phyloP scores from a whole-genome alignment of 257 asterid species.

The Solanum acaule region DNA sequence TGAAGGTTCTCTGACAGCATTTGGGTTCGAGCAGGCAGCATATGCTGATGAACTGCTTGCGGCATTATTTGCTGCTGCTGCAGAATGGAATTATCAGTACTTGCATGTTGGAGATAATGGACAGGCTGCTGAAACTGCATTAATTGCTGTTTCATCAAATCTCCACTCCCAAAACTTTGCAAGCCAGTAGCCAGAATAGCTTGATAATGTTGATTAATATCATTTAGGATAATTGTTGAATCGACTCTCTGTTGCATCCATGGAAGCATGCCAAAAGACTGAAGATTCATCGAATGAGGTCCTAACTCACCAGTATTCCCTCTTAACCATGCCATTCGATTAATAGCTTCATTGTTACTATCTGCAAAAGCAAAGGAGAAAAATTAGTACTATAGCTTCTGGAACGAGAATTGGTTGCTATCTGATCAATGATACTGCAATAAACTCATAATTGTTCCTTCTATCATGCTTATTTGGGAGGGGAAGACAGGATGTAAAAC shows the following conservation, averaged over 20 bases:
- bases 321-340: conserved; percentile 79
- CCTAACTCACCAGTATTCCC: conserved; percentile 73
- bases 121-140: conserved; percentile 73
- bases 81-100: conserved; percentile 33
- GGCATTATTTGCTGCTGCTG: conserved; percentile 49
- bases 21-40: conserved; percentile 57
- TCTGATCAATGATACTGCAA: background rate
- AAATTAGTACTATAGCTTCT: background rate
- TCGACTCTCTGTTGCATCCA: conserved; percentile 85
- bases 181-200: conserved; percentile 62
- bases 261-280: conserved; percentile 63
- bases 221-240: conserved; percentile 47
- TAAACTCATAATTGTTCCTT: background rate
- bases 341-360: conserved; percentile 52
- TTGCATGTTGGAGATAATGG: conserved; percentile 55
- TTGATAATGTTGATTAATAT: conserved; percentile 77
- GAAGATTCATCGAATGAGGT: conserved; percentile 53
- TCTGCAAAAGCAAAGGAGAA: conserved; percentile 30
- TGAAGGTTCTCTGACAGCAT: conserved; percentile 52
- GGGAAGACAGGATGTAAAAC: background rate
- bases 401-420: background rate
- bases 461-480: background rate
- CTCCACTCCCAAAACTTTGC: conserved; percentile 54
- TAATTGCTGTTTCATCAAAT: conserved; percentile 54
- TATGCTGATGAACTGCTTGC: conserved; percentile 35